phyloP scores from a whole-genome alignment of 768 basidiomycete genomes.

The Grammothele lineata region DNA sequence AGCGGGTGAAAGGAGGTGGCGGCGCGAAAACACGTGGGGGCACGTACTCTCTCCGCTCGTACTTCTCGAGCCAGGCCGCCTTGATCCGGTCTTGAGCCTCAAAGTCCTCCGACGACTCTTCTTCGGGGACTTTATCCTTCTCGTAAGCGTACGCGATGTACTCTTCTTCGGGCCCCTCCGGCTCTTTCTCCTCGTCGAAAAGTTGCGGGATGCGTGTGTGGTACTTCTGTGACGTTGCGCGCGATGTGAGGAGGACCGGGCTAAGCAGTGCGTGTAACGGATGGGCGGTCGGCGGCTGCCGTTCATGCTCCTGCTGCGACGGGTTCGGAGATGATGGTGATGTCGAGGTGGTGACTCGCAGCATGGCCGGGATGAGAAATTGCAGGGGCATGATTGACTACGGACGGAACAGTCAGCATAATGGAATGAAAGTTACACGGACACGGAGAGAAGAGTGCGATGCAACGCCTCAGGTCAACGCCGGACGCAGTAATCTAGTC shows the following conservation, averaged over 20 bases:
- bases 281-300: conserved; percentile 28
- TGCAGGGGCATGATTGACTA: conserved; percentile 72
- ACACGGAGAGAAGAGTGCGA: no score
- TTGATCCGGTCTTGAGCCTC: conserved; percentile 49
- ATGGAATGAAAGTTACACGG: no score
- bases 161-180: conserved; percentile 60
- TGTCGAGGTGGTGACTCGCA: conserved; percentile 44
- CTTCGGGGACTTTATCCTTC: conserved; percentile 47
- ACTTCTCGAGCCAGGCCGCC: conserved; percentile 51
- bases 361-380: conserved; percentile 51
- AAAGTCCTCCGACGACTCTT: conserved; percentile 26
- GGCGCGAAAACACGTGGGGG: no score
- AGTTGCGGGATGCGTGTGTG: conserved; percentile 58
- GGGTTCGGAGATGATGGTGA: conserved; percentile 26
- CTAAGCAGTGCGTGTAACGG: conserved; percentile 57
- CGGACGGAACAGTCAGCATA: conserved; percentile 4
- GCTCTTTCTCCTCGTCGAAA: conserved; percentile 53
- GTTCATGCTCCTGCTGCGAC: conserved; percentile 54
- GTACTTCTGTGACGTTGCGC: conserved; percentile 54
- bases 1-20: no score
- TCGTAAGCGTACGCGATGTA: conserved; percentile 75
- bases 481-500: no score
- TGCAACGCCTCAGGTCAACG: no score
- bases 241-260: conserved; percentile 60
- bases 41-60: conserved; percentile 55